phyloP scores from a whole-genome alignment of 148 eudicot genomes.

The Camellia sinensis region DNA sequence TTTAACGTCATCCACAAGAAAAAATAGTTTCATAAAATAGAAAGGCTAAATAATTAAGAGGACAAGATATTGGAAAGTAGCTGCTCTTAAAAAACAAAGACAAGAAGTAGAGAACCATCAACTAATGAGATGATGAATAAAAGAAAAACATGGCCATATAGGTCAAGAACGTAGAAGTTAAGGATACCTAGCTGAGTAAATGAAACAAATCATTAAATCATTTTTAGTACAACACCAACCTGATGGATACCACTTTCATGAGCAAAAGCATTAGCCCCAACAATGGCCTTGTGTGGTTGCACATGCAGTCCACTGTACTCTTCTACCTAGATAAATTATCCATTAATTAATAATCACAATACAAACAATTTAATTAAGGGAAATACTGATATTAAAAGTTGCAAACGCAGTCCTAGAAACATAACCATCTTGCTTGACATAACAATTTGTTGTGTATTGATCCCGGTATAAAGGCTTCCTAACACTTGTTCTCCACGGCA shows the following conservation, averaged over 20 bases:
- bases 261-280: slow-evolving; percentile 62
- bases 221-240: slow-evolving; percentile 23
- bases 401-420: neutral
- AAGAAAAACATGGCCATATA: neutral
- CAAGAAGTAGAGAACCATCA: neutral
- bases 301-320: slow-evolving; percentile 51
- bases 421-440: slow-evolving; percentile 66
- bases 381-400: neutral
- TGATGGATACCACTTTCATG: slow-evolving; percentile 72
- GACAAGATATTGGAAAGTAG: no score
- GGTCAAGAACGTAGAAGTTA: neutral
- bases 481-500: slow-evolving; percentile 54
- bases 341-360: neutral
- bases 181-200: neutral
- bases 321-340: slow-evolving; percentile 38
- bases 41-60: no score
- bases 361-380: neutral
- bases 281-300: slow-evolving; percentile 65
- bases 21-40: no score
- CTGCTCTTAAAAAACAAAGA: neutral
- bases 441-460: slow-evolving; percentile 47
- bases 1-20: no score
- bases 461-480: slow-evolving; percentile 53
- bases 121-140: no score
- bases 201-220: neutral